Evolutionary conservation across 192 early-diverging fungal species (phyloP).

Genomic region (Piromyces sp.): DNA sequence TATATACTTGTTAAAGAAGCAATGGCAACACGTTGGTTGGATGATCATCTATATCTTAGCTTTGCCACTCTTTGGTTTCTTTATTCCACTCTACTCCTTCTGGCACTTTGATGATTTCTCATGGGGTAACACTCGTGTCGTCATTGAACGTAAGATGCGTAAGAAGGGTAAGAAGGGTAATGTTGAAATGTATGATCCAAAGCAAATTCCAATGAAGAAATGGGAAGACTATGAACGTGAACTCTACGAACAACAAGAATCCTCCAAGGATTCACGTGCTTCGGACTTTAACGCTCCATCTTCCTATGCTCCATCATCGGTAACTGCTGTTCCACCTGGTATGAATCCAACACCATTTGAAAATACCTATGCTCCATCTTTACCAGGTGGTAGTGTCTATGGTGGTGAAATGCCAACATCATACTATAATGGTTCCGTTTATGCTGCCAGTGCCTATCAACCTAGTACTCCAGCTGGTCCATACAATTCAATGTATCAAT

Average conservation of each 20-base stretch:
- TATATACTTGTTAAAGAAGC: conserved; percentile 67
- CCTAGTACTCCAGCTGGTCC: background rate
- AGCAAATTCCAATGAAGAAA: conserved; percentile 14
- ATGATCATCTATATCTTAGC: conserved; percentile 90
- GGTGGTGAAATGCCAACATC: background rate
- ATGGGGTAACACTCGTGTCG: conserved; percentile 94
- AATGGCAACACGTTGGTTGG: conserved; percentile 71
- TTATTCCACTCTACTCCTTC: conserved; percentile 61
- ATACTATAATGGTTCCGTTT: background rate
- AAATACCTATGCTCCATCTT: background rate
- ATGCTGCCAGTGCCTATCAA: background rate
- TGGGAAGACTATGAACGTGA: conserved; percentile 21
- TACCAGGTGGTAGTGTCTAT: background rate
- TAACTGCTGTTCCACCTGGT: background rate
- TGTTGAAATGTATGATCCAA: conserved; percentile 13
- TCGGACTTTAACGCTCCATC: conserved; percentile 3
- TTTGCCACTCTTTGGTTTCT: conserved; percentile 67
- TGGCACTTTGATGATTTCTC: conserved; percentile 99
- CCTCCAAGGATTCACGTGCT: conserved; percentile 12
- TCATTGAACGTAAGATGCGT: conserved; percentile 36
- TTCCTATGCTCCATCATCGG: background rate
- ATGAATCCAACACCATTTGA: background rate
- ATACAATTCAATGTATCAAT: background rate
- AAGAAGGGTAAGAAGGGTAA: conserved; percentile 60
- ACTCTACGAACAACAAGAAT: conserved; percentile 1